A percentile compares a stretch with the other conserved stretches of the same genome.
Conservation (phyloP, 768 basidiomycete genomes). For the Guyanaporus albipodus region DNA sequence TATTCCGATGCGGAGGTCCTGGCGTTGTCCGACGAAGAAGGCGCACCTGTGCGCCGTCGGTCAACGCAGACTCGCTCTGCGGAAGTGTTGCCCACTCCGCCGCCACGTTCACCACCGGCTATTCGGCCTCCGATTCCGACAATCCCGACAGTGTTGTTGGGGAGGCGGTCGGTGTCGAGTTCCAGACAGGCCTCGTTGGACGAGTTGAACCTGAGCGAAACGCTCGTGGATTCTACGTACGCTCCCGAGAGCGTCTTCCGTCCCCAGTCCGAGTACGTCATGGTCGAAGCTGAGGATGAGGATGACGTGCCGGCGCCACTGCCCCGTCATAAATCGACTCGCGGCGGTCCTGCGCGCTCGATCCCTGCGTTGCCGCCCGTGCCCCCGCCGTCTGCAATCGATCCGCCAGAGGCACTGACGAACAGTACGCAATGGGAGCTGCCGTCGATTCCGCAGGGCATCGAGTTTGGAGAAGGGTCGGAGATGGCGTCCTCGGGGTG, state of each 20-base stretch:
- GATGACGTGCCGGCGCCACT: slow-evolving; percentile 31
- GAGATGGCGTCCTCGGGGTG: slow-evolving; percentile 54
- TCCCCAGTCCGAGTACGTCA: slow-evolving; percentile 52
- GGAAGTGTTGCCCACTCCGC: slow-evolving; percentile 42
- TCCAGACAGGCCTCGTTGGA: slow-evolving; percentile 39
- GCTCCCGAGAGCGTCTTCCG: slow-evolving; percentile 3
- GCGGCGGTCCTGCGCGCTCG: slow-evolving; percentile 16
- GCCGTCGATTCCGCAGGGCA: slow-evolving; percentile 52
- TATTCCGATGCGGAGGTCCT: slow-evolving; percentile 48
- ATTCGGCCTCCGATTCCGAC: slow-evolving; percentile 37
- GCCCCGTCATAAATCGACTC: slow-evolving; percentile 39
- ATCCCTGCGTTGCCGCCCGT: slow-evolving; percentile 31
- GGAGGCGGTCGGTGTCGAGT: slow-evolving; percentile 35
- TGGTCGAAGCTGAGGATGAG: slow-evolving; percentile 52
- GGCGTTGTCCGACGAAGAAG: neutral
- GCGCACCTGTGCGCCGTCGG: slow-evolving; percentile 29
- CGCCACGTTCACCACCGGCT: slow-evolving; percentile 41
- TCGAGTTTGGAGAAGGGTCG: slow-evolving; percentile 45
- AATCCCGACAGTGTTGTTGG: slow-evolving; percentile 29
- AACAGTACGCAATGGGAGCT: slow-evolving; percentile 61
- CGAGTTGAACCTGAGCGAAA: slow-evolving; percentile 11
- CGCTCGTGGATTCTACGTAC: slow-evolving; percentile 2
- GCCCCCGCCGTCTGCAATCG: slow-evolving; percentile 37
- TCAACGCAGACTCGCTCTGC: slow-evolving; percentile 21
- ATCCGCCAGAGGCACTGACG: slow-evolving; percentile 32